Conservation (phyloP, 305 asterid species). For the Solanum hybrid region DNA sequence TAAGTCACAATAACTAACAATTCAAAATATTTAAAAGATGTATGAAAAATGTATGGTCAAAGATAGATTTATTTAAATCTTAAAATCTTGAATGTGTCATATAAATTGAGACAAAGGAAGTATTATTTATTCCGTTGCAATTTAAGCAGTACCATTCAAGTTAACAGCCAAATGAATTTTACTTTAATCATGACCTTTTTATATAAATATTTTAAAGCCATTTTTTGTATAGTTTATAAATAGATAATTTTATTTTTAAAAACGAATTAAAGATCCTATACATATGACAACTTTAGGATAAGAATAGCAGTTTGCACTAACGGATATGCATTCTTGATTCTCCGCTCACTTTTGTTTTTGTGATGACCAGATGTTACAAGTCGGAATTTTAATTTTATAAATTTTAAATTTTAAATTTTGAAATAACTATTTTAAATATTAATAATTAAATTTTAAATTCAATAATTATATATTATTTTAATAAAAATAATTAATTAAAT, state of each 20-base stretch:
- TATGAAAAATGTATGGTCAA: accelerated
- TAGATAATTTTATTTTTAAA: not conserved
- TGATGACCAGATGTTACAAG: no score
- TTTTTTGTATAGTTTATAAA: not conserved
- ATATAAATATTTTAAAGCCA: not conserved
- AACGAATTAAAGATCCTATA: not conserved
- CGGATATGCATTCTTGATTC: not conserved
- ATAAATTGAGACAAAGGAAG: not conserved
- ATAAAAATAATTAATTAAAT: no score
- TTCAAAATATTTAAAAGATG: no score
- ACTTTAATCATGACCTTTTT: not conserved
- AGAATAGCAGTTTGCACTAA: not conserved
- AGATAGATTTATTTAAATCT: no score
- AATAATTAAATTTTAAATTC: no score
- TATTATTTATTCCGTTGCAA: no score
- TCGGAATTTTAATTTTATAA: no score
- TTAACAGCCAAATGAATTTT: not conserved
- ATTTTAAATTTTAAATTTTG: no score
- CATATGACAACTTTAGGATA: not conserved
- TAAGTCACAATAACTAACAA: no score
- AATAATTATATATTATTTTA: no score
- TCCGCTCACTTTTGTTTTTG: not conserved
- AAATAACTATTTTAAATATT: no score
- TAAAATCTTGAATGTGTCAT: accelerated
- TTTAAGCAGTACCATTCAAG: not conserved